Evolutionary conservation across 1,284 basidiomycete genomes (phyloP), one percentile per base, ranked within the genome.

Genomic region (Ceratobasidium theobromae): DNA sequence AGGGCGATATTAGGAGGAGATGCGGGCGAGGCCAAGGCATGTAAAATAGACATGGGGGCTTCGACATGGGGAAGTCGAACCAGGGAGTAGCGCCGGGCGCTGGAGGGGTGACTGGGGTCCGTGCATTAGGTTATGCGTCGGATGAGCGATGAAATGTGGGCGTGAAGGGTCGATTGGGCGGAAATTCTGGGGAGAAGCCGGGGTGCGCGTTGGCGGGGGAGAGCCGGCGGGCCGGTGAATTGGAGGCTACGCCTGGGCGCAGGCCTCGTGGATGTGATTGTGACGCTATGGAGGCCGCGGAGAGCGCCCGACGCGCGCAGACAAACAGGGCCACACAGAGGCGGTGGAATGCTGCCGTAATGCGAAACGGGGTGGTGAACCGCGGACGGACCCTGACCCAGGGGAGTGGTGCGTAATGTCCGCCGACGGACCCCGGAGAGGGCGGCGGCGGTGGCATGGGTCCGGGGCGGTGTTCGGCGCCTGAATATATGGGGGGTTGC

Each of bases 401-500:
- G 33, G n/a, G 23, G 1, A 49, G 9, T 33, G 57, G 57, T 8
- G 18, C 43, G 4, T 43, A 18, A 21, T 1, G 45, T 48, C 57
- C 57, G 57, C 57, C 57, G 57, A 60, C 57, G 35, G 6, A 2
- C 23, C 53, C 32, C 53, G 18, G 53, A 46, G 8, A 46, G 43
- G 9, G 21, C 43, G 43, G 14, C 14, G 43, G 43, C 53, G 35
- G 53, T 33, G 33, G 32, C 52, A 28, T 6, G 11, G 2, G 27
- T 32, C 30, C 52, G 52, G 30, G 52, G n/a, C n/a, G n/a, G n/a
- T n/a, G n/a, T n/a, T 35, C 52, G 52, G 52, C 52, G 52, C 52
- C 52, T 53, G 52, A 55, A 46, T 58, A 58, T 58, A 58, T 46
- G 40, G 54, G 46, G 35, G 53, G 35, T 25, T 43, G 38, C 43